Conservation (phyloP, 139 green algal species). For the Haematococcus lacustris region DNA sequence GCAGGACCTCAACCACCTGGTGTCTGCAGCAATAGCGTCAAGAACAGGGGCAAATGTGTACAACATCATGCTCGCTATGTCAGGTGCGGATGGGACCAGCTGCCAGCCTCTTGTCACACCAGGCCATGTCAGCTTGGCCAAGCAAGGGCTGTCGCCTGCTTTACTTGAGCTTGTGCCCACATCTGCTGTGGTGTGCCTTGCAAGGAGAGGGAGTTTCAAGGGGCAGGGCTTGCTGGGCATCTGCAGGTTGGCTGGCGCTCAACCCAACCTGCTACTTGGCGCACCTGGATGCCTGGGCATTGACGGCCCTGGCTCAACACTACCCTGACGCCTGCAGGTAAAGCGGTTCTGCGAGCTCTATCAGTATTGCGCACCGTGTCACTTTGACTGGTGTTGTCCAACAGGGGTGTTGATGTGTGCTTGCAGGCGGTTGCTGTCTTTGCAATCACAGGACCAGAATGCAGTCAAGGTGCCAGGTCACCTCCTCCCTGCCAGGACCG, state of each 20-base stretch:
- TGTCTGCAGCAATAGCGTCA: conserved; percentile 4
- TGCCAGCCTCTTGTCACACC: no score
- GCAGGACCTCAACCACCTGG: conserved; percentile 16
- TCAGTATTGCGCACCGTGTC: no score
- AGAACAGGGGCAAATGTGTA: conserved; percentile 7
- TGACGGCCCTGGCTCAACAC: background rate
- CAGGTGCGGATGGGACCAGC: no score
- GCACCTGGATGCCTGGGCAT: background rate
- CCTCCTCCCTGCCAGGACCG: background rate
- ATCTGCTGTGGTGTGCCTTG: no score
- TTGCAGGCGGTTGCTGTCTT: conserved; percentile 7
- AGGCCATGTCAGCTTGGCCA: no score
- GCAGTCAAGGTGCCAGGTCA: conserved; percentile 4
- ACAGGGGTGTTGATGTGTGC: no score
- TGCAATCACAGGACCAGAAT: conserved; percentile 4
- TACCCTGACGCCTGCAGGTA: conserved; percentile 13
- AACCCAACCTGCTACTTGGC: conserved; percentile 7
- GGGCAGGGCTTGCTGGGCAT: no score
- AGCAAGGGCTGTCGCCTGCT: no score
- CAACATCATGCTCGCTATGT: conserved; percentile 11
- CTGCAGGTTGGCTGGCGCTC: conserved; percentile 5
- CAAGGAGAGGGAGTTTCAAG: no score
- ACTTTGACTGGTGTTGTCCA: no score
- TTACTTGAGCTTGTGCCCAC: no score
- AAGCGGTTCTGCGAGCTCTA: no score